Percentiles rank a stretch among this genome's conserved stretches.
Evolutionary conservation across 108 stramenopile species (phyloP).

Genomic region (Pseudonitzschia pungens): DNA sequence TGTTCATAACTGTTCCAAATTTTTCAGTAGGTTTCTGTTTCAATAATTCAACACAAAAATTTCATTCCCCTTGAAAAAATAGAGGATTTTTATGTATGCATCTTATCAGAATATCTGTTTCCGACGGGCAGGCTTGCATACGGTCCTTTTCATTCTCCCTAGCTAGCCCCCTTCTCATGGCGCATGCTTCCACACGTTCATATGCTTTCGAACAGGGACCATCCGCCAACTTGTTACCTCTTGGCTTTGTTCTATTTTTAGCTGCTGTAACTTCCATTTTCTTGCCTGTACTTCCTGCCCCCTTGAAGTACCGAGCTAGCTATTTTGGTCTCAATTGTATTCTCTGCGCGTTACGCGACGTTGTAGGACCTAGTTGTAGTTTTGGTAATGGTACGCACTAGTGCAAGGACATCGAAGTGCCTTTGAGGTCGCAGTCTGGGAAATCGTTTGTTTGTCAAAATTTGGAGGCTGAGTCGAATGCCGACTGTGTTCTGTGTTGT

Average conservation of each 20-base stretch:
- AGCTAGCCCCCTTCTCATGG: background rate
- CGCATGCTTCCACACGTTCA: slow-evolving; percentile 34
- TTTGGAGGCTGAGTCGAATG: too few relatives aligned
- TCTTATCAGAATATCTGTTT: slow-evolving; percentile 47
- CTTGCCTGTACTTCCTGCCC: background rate
- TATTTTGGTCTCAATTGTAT: too few relatives aligned
- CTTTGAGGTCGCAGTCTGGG: too few relatives aligned
- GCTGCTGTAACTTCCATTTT: background rate
- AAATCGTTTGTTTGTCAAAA: too few relatives aligned
- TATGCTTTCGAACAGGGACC: slow-evolving; percentile 44
- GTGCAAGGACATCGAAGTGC: too few relatives aligned
- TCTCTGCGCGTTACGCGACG: too few relatives aligned
- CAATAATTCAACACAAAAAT: background rate
- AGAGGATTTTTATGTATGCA: slow-evolving; percentile 45
- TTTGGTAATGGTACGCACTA: too few relatives aligned
- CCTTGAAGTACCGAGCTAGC: too few relatives aligned
- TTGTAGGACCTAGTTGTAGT: too few relatives aligned
- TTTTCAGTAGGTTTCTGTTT: too few relatives aligned
- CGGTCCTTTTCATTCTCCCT: slow-evolving; percentile 23
- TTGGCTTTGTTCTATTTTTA: background rate
- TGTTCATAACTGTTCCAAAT: slow-evolving; percentile 29
- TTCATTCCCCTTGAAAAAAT: slow-evolving; percentile 34
- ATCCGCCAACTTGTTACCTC: slow-evolving; percentile 31
- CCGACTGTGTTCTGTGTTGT: too few relatives aligned
- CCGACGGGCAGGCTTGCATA: slow-evolving; percentile 42